Percentiles rank a stretch among this genome's conserved stretches.
These are phyloP conservation scores for Cystoderma amianthinum DNA, from an alignment of 768 basidiomycete genomes.

Conservation along the genomic window DNA sequence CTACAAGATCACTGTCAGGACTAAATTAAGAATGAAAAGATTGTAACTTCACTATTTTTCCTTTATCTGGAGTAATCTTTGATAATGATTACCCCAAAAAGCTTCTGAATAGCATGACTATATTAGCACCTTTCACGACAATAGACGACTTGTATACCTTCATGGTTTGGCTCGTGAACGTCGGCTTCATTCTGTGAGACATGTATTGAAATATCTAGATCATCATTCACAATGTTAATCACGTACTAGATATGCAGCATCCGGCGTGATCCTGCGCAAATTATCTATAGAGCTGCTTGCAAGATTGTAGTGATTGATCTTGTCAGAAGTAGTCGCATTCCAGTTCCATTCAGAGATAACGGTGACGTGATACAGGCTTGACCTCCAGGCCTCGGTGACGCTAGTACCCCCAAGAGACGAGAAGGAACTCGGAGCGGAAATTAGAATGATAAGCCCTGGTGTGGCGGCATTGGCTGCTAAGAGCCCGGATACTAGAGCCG, in stretches of 20 bases:
- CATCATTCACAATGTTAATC: background rate
- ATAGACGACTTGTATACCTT: constrained; percentile 26
- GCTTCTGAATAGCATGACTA: constrained; percentile 16
- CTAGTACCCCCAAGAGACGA: constrained; percentile 28
- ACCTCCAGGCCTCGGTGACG: constrained; percentile 36
- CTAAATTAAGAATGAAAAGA: background rate
- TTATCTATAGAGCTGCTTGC: constrained; percentile 30
- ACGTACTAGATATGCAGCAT: constrained; percentile 37
- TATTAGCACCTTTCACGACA: background rate
- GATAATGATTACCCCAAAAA: constrained; percentile 40
- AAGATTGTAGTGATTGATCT: constrained; percentile 20
- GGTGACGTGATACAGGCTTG: constrained; percentile 39
- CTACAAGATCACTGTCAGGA: constrained; percentile 12
- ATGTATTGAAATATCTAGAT: background rate
- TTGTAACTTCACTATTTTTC: constrained; percentile 42
- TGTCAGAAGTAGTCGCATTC: constrained; percentile 32
- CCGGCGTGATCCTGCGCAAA: constrained; percentile 33
- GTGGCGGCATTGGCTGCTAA: constrained; percentile 25
- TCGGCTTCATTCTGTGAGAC: constrained; percentile 37
- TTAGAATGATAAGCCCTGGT: constrained; percentile 33
- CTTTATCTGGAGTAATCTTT: constrained; percentile 31
- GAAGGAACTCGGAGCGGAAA: constrained; percentile 29
- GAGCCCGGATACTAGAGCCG: constrained; percentile 27
- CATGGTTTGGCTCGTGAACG: constrained; percentile 37
- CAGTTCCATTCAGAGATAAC: constrained; percentile 36